Percentiles rank a stretch among this genome's conserved stretches.
These are phyloP conservation scores for Dictyostelium purpureum DNA, from an alignment of 78 protist genomes.

Conservation along the genomic window DNA sequence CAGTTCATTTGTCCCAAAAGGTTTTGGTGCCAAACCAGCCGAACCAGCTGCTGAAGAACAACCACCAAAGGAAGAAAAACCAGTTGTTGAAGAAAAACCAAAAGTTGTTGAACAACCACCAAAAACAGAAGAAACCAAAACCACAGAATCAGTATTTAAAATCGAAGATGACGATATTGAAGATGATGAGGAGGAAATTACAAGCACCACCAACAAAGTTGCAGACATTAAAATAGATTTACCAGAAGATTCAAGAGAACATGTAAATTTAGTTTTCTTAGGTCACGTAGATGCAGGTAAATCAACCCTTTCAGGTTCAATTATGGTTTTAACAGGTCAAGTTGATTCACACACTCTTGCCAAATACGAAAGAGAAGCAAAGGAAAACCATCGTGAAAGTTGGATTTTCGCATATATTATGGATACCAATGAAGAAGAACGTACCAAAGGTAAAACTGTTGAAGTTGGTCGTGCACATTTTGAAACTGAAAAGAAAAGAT, in stretches of 20 bases:
- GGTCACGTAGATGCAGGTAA: conserved; percentile 99
- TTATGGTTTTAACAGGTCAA: conserved; percentile 91
- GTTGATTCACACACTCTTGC: conserved; percentile 97
- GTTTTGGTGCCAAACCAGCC: conserved; percentile 20
- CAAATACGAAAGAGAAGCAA: conserved; percentile 97
- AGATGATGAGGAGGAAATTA: conserved; percentile 46
- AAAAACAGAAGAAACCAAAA: not conserved
- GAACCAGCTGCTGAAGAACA: not conserved
- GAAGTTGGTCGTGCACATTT: conserved; percentile 96
- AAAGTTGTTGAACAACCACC: not conserved
- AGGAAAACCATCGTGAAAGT: conserved; percentile 93
- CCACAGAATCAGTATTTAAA: conserved; percentile 62
- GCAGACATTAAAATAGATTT: not conserved
- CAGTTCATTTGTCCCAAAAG: conserved; percentile 46
- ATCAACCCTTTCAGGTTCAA: conserved; percentile 95
- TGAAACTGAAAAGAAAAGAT: conserved; percentile 89
- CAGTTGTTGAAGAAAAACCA: not conserved
- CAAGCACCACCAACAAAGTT: not conserved
- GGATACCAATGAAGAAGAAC: conserved; percentile 97
- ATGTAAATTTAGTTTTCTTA: conserved; percentile 93
- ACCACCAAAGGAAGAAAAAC: not conserved
- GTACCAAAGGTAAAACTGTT: conserved; percentile 90
- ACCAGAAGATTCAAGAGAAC: conserved; percentile 85
- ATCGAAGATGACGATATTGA: conserved; percentile 72
- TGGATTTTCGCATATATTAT: conserved; percentile 96